Percentiles rank a stretch among this genome's conserved stretches.
These are phyloP conservation scores for Rhodomyrtus psidioides DNA, from an alignment of 441 rosid genomes.

Conservation along the genomic window DNA sequence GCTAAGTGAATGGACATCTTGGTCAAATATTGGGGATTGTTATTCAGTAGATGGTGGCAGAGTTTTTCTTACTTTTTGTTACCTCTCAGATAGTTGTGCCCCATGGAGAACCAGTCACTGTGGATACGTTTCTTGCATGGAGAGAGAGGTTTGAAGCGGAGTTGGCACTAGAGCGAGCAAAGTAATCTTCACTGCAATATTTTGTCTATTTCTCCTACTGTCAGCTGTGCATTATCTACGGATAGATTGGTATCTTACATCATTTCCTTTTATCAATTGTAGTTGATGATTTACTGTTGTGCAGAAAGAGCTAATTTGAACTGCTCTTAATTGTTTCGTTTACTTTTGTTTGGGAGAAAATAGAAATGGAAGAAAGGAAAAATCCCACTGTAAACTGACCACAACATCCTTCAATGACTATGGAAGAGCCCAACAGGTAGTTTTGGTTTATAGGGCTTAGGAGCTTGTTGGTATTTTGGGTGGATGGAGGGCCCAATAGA, in stretches of 20 bases:
- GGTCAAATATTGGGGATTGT: not conserved
- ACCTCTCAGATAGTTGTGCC: constrained; percentile 64
- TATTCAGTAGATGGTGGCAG: not conserved
- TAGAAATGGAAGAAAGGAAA: not conserved
- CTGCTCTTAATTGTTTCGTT: not conserved
- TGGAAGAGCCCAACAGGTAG: not conserved
- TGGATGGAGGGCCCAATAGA: not conserved
- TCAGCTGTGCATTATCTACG: not conserved
- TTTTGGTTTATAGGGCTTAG: not conserved
- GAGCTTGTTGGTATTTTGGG: not conserved
- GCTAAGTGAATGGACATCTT: not conserved
- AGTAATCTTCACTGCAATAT: constrained; percentile 39
- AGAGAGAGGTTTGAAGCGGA: constrained; percentile 98
- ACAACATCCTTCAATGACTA: not conserved
- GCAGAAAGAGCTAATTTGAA: not conserved
- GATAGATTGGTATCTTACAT: not conserved
- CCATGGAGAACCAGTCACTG: constrained; percentile 97
- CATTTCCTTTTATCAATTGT: not conserved
- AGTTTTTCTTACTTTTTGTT: not conserved
- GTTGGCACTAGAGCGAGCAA: constrained; percentile 93
- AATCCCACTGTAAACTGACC: not conserved
- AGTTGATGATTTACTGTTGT: not conserved
- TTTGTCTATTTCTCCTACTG: not conserved
- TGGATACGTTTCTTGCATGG: constrained; percentile 92
- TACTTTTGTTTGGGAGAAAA: not conserved